Evolutionary conservation across 768 basidiomycete species (phyloP).

Genomic region (Flagelloscypha sp.): DNA sequence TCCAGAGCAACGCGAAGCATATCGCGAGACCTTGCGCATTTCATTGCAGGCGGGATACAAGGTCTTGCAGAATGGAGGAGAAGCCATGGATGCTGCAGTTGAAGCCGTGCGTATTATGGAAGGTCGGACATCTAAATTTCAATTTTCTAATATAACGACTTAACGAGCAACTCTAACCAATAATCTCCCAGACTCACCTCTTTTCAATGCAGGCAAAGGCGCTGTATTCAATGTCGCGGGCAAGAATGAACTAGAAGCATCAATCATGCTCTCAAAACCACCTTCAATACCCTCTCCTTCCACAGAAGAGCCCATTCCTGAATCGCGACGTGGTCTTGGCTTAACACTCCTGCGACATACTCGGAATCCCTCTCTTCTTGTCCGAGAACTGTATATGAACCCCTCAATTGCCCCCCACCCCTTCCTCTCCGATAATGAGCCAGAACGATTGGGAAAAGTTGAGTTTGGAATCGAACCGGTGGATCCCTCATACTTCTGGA

Average conservation of each 20-base stretch:
- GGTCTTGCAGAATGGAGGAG: conserved; percentile 58
- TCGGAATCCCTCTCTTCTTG: conserved; percentile 68
- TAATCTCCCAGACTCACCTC: conserved; percentile 48
- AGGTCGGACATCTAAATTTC: conserved; percentile 30
- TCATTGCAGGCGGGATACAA: conserved; percentile 58
- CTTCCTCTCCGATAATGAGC: conserved; percentile 58
- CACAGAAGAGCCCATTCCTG: conserved; percentile 50
- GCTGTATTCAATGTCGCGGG: conserved; percentile 78
- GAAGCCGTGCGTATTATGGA: conserved; percentile 70
- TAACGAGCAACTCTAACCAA: background rate
- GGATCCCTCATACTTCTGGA: conserved; percentile 74
- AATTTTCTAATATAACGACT: background rate
- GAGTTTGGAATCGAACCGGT: conserved; percentile 49
- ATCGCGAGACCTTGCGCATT: conserved; percentile 43
- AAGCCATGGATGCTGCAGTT: conserved; percentile 76
- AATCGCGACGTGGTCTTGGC: conserved; percentile 53
- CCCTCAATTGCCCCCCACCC: conserved; percentile 55
- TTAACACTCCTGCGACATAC: conserved; percentile 57
- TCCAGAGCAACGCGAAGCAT: conserved; percentile 49
- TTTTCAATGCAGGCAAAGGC: conserved; percentile 77
- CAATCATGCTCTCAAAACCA: conserved; percentile 73
- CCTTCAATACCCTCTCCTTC: no score
- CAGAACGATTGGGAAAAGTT: conserved; percentile 50
- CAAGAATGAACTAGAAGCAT: conserved; percentile 81
- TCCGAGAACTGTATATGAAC: conserved; percentile 62